Base-by-base conservation (phyloP, 352 stramenopile genomes). In the Globisporangium apiculatum region DNA sequence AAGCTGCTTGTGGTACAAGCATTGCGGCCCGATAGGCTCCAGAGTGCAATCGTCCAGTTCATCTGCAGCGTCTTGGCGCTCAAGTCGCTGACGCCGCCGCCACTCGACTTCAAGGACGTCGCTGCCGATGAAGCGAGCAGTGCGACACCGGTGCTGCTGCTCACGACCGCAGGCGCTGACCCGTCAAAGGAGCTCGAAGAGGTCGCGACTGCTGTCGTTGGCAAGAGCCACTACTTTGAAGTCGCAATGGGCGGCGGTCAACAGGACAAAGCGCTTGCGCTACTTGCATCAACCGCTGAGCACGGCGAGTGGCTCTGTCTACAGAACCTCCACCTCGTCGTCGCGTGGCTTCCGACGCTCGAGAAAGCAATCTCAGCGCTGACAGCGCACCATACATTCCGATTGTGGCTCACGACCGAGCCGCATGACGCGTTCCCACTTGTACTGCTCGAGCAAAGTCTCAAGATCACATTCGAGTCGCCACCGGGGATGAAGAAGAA, bases 381-480 rank as follows among this genome's bases (percentile, higher is more conserved):
- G 5, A 71, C 66, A 7, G 55, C 83, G 0, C 83, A 94, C 57
- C 69, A 78, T 51, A 90, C 94, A 64, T 98, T 98, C 67, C 84
- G 94, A 2, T 69, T 98, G n/a, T 98, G 92, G 91, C 83, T 98
- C 36, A 98, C 92, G 0, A 97, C 95, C 0, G 94, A 98, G 61
- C 76, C 85, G 4, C 91, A 98, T 57, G 73, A 89, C 43, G 71
- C 73, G 12, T 98, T 98, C 62, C 89, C 93, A 43, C 75, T 94
- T 5, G 78, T 97, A 9, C 61, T 98, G 47, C 82, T 98, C 0
- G 88, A 98, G 61, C 75, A 95, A 51, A 96, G 86, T 31, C 69
- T 98, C 17, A 98, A 98, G 67, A 89, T 97, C 59, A 97, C 94
- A 15, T 98, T 98, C 61, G 93, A 98, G 73, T 95, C 92, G 45